A percentile compares a stretch with the other conserved stretches of the same genome.
These are phyloP conservation scores for Ceratocystis destructans DNA, from an alignment of 2,329 filamentous ascomycete species.

Conservation along the genomic window DNA sequence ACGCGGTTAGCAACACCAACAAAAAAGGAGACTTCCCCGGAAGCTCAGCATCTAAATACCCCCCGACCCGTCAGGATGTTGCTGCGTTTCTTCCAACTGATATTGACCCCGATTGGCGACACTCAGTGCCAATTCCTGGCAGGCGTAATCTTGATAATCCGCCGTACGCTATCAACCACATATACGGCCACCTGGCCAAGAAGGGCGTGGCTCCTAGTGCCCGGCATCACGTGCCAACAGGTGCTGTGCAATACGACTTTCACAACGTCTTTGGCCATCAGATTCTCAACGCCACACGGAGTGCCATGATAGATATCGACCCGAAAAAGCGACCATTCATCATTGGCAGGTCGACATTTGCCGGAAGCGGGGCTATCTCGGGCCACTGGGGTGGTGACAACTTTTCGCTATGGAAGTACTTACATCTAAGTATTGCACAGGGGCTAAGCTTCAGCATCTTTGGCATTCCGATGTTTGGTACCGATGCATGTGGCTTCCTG, in stretches of 20 bases:
- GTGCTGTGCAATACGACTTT: constrained; percentile 63
- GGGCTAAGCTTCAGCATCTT: constrained; percentile 60
- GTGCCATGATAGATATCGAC: constrained; percentile 50
- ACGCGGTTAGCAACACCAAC: constrained; percentile 21
- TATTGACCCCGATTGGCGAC: constrained; percentile 16
- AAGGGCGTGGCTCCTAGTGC: constrained; percentile 46
- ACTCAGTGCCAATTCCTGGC: constrained; percentile 46
- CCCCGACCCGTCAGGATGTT: not conserved
- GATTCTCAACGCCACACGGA: constrained; percentile 64
- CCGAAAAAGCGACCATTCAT: constrained; percentile 66
- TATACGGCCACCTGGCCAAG: constrained; percentile 44
- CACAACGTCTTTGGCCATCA: constrained; percentile 68
- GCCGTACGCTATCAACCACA: constrained; percentile 63
- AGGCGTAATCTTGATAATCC: constrained; percentile 56
- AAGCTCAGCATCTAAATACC: too few relatives aligned
- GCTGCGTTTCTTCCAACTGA: constrained; percentile 10
- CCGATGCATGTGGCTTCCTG: constrained; percentile 66
- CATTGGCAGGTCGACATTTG: constrained; percentile 69
- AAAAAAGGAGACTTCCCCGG: not conserved
- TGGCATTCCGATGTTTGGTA: constrained; percentile 55
- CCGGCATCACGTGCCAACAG: constrained; percentile 50
- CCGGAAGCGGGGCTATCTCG: constrained; percentile 59
- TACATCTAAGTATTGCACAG: constrained; percentile 66
- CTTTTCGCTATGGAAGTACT: constrained; percentile 53
- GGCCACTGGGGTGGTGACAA: constrained; percentile 80